Evolutionary conservation across 176 grass and related monocot genomes (phyloP).

Genomic region (Triticum dicoccoides): DNA sequence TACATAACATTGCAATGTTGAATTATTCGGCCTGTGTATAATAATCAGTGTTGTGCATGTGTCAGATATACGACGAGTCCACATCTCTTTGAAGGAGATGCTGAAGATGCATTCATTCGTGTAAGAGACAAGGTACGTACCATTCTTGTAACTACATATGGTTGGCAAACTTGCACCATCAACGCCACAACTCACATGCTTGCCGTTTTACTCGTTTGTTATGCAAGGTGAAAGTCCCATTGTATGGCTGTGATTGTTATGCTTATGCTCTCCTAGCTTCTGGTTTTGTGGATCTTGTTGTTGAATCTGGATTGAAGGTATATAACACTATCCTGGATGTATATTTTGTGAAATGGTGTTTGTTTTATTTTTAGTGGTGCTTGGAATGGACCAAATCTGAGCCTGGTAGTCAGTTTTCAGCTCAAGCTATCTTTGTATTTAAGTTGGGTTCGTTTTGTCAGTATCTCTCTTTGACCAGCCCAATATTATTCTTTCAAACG

Average conservation of each 20-base stretch:
- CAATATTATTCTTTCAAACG: not conserved
- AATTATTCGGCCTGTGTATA: conserved; percentile 8
- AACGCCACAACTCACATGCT: not conserved
- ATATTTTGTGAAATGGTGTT: too few relatives aligned
- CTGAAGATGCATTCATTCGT: conserved; percentile 74
- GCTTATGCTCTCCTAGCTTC: conserved; percentile 92
- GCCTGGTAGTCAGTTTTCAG: not conserved
- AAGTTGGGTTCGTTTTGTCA: not conserved
- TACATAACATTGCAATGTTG: not conserved
- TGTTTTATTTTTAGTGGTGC: too few relatives aligned
- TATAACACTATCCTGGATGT: not conserved
- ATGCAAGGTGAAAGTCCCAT: conserved; percentile 86
- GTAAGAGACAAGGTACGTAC: conserved; percentile 69
- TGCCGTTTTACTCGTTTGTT: conserved; percentile 18
- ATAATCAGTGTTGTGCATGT: not conserved
- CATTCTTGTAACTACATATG: conserved; percentile 13
- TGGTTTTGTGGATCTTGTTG: conserved; percentile 88
- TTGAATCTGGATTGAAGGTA: conserved; percentile 97
- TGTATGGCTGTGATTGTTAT: conserved; percentile 98
- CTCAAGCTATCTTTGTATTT: not conserved
- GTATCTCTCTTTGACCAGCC: not conserved
- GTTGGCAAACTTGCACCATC: not conserved
- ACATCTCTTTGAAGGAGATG: conserved; percentile 74
- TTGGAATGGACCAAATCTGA: not conserved
- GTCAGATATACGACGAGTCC: conserved; percentile 95